Conservation (phyloP, 768 basidiomycete species). For the Tricholoma sp. region DNA sequence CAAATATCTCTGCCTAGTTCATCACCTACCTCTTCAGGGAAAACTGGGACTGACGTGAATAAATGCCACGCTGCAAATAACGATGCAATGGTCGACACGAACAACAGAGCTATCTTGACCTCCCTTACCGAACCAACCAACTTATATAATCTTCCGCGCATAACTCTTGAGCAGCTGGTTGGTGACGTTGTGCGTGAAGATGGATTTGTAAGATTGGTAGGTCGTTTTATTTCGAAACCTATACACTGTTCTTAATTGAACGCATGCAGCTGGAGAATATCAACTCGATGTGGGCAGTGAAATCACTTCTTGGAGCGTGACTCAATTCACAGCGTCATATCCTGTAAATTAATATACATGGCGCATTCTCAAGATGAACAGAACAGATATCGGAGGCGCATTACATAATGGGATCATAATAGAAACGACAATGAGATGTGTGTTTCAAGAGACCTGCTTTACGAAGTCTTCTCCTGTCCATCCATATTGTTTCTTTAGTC, state of each 20-base stretch:
- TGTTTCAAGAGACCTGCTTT: constrained; percentile 11
- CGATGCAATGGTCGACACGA: not conserved
- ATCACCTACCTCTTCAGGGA: constrained; percentile 10
- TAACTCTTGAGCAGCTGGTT: constrained; percentile 52
- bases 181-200: constrained; percentile 66
- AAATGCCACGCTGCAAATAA: not conserved
- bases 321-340: no score
- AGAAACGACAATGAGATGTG: not conserved
- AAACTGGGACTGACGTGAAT: not conserved
- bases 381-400: not conserved
- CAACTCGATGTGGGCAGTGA: constrained; percentile 48
- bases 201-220: constrained; percentile 71
- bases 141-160: constrained; percentile 49
- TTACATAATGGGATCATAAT: not conserved
- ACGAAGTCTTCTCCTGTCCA: constrained; percentile 52
- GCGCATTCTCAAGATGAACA: no score
- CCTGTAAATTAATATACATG: no score
- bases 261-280: constrained; percentile 43
- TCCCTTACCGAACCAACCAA: constrained; percentile 39
- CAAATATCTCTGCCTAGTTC: constrained; percentile 8
- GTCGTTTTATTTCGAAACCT: constrained; percentile 13
- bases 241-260: not conserved
- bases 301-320: constrained; percentile 28
- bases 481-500: constrained; percentile 58
- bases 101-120: constrained; percentile 21